These are phyloP conservation scores for Phytopythium chamaehyphon DNA, from an alignment of 352 stramenopile genomes.

Conservation along the genomic window DNA sequence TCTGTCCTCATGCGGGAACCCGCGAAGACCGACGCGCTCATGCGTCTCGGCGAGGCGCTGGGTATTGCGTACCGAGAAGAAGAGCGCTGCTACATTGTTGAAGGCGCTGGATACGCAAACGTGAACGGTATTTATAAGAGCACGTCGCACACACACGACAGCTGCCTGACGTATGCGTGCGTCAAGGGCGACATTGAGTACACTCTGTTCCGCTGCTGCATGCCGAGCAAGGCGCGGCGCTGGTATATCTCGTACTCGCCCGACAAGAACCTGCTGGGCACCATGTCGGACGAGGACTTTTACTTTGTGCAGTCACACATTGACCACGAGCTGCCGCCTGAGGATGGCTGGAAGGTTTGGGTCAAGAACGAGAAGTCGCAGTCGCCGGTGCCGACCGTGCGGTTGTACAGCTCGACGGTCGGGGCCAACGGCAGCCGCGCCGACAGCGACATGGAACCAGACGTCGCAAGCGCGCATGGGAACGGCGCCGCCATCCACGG, in stretches of 20 bases:
- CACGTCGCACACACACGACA: conserved; percentile 68
- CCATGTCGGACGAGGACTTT: conserved; percentile 84
- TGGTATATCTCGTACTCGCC: conserved; percentile 98
- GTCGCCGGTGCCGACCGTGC: conserved; percentile 55
- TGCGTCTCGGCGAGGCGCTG: conserved; percentile 58
- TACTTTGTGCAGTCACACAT: conserved; percentile 84
- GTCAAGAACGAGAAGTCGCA: conserved; percentile 82
- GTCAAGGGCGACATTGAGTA: conserved; percentile 74
- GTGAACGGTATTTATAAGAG: conserved; percentile 95
- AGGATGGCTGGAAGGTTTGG: conserved; percentile 84
- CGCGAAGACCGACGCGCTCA: conserved; percentile 69
- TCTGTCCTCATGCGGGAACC: conserved; percentile 60
- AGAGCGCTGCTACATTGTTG: conserved; percentile 85
- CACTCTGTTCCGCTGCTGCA: conserved; percentile 96
- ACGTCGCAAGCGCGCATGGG: conserved; percentile 1
- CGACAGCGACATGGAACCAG: conserved; percentile 46
- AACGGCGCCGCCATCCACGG: conserved; percentile 1
- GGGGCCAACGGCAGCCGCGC: conserved; percentile 40
- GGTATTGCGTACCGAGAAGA: conserved; percentile 64
- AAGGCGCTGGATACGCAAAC: conserved; percentile 81
- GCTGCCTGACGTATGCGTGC: conserved; percentile 67
- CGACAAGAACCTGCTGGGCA: conserved; percentile 82
- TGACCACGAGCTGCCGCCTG: conserved; percentile 72
- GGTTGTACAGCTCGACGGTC: conserved; percentile 68
- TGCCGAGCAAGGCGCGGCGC: conserved; percentile 96